Percentiles rank a stretch among this genome's conserved stretches.
These are phyloP conservation scores for Nitzschia sp. DNA, from an alignment of 108 stramenopile genomes.

Conservation along the genomic window DNA sequence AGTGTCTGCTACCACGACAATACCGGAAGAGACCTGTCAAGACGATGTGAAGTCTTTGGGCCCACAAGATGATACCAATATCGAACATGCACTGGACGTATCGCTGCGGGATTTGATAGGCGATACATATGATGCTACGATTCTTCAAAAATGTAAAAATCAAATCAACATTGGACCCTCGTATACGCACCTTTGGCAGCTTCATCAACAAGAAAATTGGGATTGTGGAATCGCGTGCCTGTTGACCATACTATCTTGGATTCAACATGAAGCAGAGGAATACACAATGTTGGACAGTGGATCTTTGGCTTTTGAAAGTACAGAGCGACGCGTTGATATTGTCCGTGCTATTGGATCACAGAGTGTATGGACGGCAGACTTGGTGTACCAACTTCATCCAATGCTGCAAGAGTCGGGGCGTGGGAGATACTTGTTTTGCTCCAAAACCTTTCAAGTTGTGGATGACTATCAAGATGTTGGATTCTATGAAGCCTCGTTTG, in stretches of 20 bases:
- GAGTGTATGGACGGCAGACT: slow-evolving; percentile 81
- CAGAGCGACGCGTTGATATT: slow-evolving; percentile 29
- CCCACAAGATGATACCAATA: no score
- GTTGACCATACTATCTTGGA: slow-evolving; percentile 57
- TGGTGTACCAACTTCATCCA: slow-evolving; percentile 51
- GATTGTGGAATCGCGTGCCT: slow-evolving; percentile 68
- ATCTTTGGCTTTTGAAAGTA: neutral
- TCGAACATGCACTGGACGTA: no score
- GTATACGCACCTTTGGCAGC: slow-evolving; percentile 8
- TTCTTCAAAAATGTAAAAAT: no score
- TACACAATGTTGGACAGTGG: neutral
- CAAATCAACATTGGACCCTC: no score
- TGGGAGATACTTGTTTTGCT: slow-evolving; percentile 25
- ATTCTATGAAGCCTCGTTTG: slow-evolving; percentile 68
- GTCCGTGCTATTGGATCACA: slow-evolving; percentile 43
- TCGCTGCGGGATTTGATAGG: no score
- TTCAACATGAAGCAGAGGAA: slow-evolving; percentile 2
- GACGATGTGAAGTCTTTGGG: no score
- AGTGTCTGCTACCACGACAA: no score
- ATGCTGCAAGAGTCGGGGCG: slow-evolving; percentile 18
- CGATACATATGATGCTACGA: no score
- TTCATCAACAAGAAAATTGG: slow-evolving; percentile 57
- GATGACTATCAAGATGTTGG: slow-evolving; percentile 43
- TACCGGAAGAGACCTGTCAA: no score
- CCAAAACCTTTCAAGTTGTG: slow-evolving; percentile 52